Conservation (phyloP, 306 rosid species). For the Cajanus cajan region DNA sequence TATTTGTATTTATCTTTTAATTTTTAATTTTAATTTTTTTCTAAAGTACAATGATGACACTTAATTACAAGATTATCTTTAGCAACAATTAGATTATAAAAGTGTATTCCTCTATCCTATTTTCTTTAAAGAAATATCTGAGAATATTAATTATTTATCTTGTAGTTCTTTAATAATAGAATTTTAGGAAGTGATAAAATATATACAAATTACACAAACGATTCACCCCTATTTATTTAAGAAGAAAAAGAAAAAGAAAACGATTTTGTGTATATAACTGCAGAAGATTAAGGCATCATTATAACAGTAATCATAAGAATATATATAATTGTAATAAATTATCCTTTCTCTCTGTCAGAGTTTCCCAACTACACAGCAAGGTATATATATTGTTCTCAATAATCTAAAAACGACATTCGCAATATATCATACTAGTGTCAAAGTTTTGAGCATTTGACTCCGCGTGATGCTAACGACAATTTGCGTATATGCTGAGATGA, state of each 20-base stretch:
- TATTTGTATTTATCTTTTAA: too few relatives aligned
- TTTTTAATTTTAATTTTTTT: too few relatives aligned
- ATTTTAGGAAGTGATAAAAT: too few relatives aligned
- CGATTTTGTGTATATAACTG: neutral
- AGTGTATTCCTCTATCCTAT: too few relatives aligned
- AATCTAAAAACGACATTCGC: neutral
- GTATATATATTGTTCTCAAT: too few relatives aligned
- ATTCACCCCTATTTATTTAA: neutral
- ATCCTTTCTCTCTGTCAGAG: neutral
- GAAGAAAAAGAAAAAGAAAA: neutral
- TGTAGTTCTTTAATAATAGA: too few relatives aligned
- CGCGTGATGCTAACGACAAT: neutral
- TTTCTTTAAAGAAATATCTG: too few relatives aligned
- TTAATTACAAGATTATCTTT: too few relatives aligned
- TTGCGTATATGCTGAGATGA: neutral
- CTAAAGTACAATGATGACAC: too few relatives aligned
- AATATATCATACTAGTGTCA: neutral
- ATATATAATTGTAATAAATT: neutral
- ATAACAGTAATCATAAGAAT: neutral
- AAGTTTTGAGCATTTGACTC: conserved; percentile 12
- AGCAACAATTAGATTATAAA: too few relatives aligned
- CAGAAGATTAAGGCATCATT: neutral
- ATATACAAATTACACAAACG: too few relatives aligned
- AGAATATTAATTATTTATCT: too few relatives aligned
- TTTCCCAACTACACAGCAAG: neutral